Conservation (phyloP, 208 protist species). For the Leishmania tarentolae region DNA sequence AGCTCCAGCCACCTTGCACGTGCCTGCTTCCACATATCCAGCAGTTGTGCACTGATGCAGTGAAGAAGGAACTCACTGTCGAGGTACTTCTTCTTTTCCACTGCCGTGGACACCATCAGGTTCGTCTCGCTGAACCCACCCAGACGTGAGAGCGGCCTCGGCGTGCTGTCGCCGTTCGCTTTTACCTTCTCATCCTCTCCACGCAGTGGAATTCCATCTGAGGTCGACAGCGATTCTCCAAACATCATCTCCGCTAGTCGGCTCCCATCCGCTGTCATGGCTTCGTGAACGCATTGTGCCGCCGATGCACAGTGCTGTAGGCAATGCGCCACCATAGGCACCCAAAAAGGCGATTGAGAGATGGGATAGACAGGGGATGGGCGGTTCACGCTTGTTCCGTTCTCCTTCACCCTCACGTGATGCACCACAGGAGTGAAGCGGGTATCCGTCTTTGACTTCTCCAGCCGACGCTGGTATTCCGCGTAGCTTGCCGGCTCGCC, state of each 20-base stretch:
- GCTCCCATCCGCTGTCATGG: slow-evolving; percentile 21
- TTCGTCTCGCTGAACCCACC: slow-evolving; percentile 68
- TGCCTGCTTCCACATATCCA: slow-evolving; percentile 65
- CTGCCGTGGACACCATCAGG: slow-evolving; percentile 30
- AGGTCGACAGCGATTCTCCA: slow-evolving; percentile 51
- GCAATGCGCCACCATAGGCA: slow-evolving; percentile 29
- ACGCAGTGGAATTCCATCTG: slow-evolving; percentile 60
- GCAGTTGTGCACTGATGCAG: slow-evolving; percentile 46
- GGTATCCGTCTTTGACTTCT: slow-evolving; percentile 30
- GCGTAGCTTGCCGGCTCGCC: slow-evolving; percentile 72
- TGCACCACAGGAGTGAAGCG: slow-evolving; percentile 16
- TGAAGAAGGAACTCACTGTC: slow-evolving; percentile 41
- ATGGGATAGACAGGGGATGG: slow-evolving; percentile 51
- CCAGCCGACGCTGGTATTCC: slow-evolving; percentile 73
- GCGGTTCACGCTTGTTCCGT: slow-evolving; percentile 68
- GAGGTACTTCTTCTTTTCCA: slow-evolving; percentile 51
- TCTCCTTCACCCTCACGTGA: slow-evolving; percentile 54
- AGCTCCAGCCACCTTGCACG: slow-evolving; percentile 60
- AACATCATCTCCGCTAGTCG: slow-evolving; percentile 47
- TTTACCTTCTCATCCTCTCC: slow-evolving; percentile 39
- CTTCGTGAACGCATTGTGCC: slow-evolving; percentile 40
- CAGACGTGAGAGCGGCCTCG: slow-evolving; percentile 21
- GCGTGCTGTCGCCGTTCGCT: slow-evolving; percentile 19
- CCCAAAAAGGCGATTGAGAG: slow-evolving; percentile 55
- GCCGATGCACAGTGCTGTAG: slow-evolving; percentile 35